Evolutionary conservation across 2,329 filamentous ascomycete species (phyloP), one percentile per base, ranked within the genome.

Genomic region (Neonectria neomacrospora): DNA sequence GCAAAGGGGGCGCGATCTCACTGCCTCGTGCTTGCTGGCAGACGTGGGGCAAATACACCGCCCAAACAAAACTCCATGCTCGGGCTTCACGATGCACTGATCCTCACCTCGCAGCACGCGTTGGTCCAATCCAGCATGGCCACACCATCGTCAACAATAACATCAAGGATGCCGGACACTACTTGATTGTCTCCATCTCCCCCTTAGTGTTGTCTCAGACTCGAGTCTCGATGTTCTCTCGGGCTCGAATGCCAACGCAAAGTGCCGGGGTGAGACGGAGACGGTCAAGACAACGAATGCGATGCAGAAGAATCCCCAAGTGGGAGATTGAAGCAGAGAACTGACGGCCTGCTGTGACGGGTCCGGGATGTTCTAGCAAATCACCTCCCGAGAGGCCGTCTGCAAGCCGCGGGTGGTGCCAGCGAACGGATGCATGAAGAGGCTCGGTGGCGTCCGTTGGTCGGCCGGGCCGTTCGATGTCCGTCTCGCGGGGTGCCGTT

Each of bases 391-490:
- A 61, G 58, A 58, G 39, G 14, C 53, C 57, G 48, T 65, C 42
- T 63, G 57, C 70, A 65, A 68, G 70, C 68, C 45, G 55, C 54
- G 61, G 67, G 65, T 70, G 70, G 70, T 72, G 70, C 70, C 70
- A 72, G 61, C 70, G 53, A 52, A 71, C 61, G 39, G 58, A 55
- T 51, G 67, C 54, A 63, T 61, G 61, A 51, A 51, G 48, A 58
- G 45, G 44, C 39, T 52, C 54, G 22, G 54, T 45, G 32, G 54
- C 51, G 51, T 39, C 41, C 39, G 20, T 34, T 42, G 39, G 16
- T 30, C 48, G 55, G 28, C 47, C 55, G 37, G 47, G 39, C 55
- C 55, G 47, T 52, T 52, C 55, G 47, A 45, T 52, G 55, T 16
- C 39, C 37, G 47, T 52, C 16, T 37, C 44, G 39, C 48, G 45